These are phyloP conservation scores for Cordyceps cateniannulata DNA, from an alignment of 2,329 filamentous ascomycete species.

Conservation along the genomic window DNA sequence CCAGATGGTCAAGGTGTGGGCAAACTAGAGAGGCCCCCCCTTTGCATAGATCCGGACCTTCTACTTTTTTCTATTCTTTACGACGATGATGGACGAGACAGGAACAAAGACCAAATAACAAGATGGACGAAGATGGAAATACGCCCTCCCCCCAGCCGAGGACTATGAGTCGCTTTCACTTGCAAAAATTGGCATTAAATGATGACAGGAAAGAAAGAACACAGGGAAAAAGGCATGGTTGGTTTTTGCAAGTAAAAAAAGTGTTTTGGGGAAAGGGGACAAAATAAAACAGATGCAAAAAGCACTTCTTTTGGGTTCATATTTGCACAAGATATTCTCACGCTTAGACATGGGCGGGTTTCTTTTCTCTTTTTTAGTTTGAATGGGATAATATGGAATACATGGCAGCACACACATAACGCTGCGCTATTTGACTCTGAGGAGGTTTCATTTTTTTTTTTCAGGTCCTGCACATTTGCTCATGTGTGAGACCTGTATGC, in stretches of 20 bases:
- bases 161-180: background rate
- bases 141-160: background rate
- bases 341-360: constrained; percentile 5
- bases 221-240: background rate
- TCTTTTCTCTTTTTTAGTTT: background rate
- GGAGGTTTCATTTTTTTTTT: background rate
- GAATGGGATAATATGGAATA: constrained; percentile 5
- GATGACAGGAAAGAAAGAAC: background rate
- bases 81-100: background rate
- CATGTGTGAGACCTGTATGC: background rate
- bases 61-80: too few species aligned
- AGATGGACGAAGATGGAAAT: background rate
- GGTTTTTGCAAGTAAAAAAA: background rate
- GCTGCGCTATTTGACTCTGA: too few species aligned
- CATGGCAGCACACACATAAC: background rate
- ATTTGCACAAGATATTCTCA: constrained; percentile 12
- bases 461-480: too few species aligned
- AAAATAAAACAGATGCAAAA: background rate
- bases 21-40: constrained; percentile 33
- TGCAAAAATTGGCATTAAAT: background rate
- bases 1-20: constrained; percentile 70
- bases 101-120: background rate
- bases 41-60: constrained; percentile 3
- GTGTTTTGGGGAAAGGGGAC: background rate
- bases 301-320: constrained; percentile 7